Percentiles rank a stretch among this genome's conserved stretches.
phyloP scores from a whole-genome alignment of 331 rosid genomes.

The Stylosanthes scabra region DNA sequence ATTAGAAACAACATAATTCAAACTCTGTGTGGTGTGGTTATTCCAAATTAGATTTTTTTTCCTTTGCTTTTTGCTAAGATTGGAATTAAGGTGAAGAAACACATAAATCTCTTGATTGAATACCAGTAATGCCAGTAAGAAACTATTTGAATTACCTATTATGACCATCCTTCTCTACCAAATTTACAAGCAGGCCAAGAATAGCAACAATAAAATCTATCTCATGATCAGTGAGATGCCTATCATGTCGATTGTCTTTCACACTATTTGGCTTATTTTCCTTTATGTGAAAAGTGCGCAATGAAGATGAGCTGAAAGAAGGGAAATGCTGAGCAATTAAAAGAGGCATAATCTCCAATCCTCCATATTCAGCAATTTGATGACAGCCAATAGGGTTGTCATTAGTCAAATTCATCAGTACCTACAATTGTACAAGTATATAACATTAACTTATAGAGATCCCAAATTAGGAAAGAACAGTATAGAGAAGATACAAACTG shows the following conservation, averaged over 20 bases:
- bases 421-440: slow-evolving; percentile 64
- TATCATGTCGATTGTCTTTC: slow-evolving; percentile 53
- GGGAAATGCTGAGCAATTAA: slow-evolving; percentile 94
- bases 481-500: slow-evolving; percentile 32
- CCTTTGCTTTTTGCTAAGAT: not conserved
- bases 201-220: slow-evolving; percentile 96
- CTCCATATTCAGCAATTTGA: slow-evolving; percentile 89
- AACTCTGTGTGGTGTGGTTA: too few relatives aligned
- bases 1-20: not conserved
- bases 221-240: slow-evolving; percentile 80
- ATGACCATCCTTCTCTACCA: slow-evolving; percentile 87
- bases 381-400: slow-evolving; percentile 93
- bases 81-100: slow-evolving; percentile 1
- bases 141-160: slow-evolving; percentile 66
- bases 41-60: not conserved
- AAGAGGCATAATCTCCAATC: slow-evolving; percentile 85
- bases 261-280: slow-evolving; percentile 46
- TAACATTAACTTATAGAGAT: slow-evolving; percentile 14
- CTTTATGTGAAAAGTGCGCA: slow-evolving; percentile 51
- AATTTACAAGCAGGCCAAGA: slow-evolving; percentile 93
- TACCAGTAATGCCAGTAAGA: slow-evolving; percentile 26
- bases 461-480: slow-evolving; percentile 24
- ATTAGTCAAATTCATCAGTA: slow-evolving; percentile 93
- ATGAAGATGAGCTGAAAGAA: slow-evolving; percentile 61
- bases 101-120: slow-evolving; percentile 4